Base-by-base conservation (phyloP, 495 filamentous ascomycete genomes). In the Lophiostoma macrostomum region DNA sequence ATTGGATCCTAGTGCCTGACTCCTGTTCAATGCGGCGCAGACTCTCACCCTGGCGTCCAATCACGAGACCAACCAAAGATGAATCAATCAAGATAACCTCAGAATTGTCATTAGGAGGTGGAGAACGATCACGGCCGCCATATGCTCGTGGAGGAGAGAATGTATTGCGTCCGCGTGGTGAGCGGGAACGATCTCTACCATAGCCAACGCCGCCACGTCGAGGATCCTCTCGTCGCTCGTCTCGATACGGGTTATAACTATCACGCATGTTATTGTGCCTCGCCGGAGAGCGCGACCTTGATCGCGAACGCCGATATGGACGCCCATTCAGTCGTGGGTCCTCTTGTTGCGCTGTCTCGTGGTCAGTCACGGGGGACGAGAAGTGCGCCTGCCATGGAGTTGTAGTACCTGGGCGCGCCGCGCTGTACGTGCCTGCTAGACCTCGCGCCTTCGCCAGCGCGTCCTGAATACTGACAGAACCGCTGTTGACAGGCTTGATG, bases 21-120 rank as follows among this genome's bases (percentile, higher is more conserved):
- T 90, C 85, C 14, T 77, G 66, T 64, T 93, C 88, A 49, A 93
- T 83, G 29, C 84, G 82, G 52, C 86, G 75, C 23, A 93, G 71
- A 48, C 89, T 93, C 66, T 93, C 88, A 40, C 88, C 88, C 56
- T 87, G 82, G 29, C 87, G 78, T 12, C 88, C 88, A 60, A 93
- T 93, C 64, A 93, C 90, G 8, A 93, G 72, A 22, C 88, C 88
- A 28, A 93, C 88, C 31, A 90, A 73, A 44, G 77, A 80, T 4
- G 83, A 84, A 58, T 93, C 87, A 51, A 93, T 87, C 45, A 80
- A 73, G 41, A 93, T 84, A 2, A 80, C 80, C 63, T 93, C 87
- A 7, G 75, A 73, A 51, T 84, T 81, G 40, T 85, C 85, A 39
- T 76, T 73, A 29, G 76, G 73, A 35, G 74, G 60, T 10, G 82